Evolutionary conservation across 2,329 filamentous ascomycete species (phyloP).

Genomic region (Hypoxylon sp.): DNA sequence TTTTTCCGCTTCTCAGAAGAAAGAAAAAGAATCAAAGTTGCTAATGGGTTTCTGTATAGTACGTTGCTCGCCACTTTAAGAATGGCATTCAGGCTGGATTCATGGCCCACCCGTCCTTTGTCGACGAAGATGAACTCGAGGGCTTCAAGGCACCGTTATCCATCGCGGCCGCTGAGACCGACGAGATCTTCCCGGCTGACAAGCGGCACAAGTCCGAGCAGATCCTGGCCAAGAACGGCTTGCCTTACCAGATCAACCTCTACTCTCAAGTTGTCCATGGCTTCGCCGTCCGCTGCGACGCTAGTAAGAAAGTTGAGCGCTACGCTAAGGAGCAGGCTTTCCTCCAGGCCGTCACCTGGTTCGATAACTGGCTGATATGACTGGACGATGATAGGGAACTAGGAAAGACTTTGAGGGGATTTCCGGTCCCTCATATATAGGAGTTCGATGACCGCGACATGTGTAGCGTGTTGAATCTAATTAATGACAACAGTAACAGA

Average conservation of each 20-base stretch:
- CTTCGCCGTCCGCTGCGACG: conserved; percentile 78
- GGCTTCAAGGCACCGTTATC: conserved; percentile 76
- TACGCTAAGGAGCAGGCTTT: conserved; percentile 88
- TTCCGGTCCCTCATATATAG: not conserved
- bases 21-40: not conserved
- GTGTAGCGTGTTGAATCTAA: not conserved
- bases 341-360: conserved; percentile 81
- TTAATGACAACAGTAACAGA: not conserved
- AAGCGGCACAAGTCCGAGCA: conserved; percentile 74
- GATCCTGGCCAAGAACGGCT: conserved; percentile 68
- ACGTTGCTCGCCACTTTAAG: conserved; percentile 75
- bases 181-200: conserved; percentile 73
- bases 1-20: not conserved
- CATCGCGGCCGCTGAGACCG: conserved; percentile 74
- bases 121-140: conserved; percentile 74
- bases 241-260: conserved; percentile 81
- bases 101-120: conserved; percentile 82
- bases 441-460: not conserved
- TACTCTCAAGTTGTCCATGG: conserved; percentile 80
- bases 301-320: conserved; percentile 67
- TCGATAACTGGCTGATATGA: conserved; percentile 62
- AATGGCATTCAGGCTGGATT: conserved; percentile 77
- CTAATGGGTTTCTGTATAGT: conserved; percentile 59
- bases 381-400: not conserved
- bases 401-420: conserved; percentile 31